Base-by-base conservation (phyloP, 768 basidiomycete species). In the Russula brevipes region DNA sequence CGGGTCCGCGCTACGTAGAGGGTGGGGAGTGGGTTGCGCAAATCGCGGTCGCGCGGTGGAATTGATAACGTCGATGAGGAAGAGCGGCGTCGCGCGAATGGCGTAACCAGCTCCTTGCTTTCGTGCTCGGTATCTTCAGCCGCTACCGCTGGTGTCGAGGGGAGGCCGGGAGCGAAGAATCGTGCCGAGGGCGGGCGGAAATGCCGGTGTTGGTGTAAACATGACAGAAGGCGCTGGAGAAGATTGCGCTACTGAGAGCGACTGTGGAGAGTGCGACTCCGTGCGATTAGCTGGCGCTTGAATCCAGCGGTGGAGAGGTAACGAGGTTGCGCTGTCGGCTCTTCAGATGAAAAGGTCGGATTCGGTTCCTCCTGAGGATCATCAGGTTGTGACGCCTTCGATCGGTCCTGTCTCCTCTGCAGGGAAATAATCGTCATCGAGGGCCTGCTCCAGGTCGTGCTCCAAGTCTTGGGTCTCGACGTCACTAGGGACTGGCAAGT, bases 11-110 rank as follows among this genome's bases (percentile, higher is more conserved):
- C 42, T 47, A 46, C 69, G 68, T 57, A 77, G 77, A 0, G 85
- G 82, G 74, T 86, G 81, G 44, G 89, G 84, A 14, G 90, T 85
- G 24, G 83, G 79, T 68, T 82, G 73, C 70, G 82, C 80, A 70
- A 92, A 77, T 9, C 87, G 82, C 0, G 91, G 89, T 38, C 90
- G 85, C 4, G 88, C 77, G 1, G 87, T 90, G 5, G 91, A 91
- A 70, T 91, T 88, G 71, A 94, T 88, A 8, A 94, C 87, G 9
- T 85, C 85, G 44, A 94, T 81, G 12, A 94, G 81, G 76, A 94
- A 93, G 1, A 91, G 16, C 85, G 84, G 45, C 89, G 85, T 63
- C 88, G 85, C 12, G 85, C 82, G 66, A 82, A 79, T 2, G 89
- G 91, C 2, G 90, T 93, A 47, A 85, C 72, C 3, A 80, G 80